phyloP scores from a whole-genome alignment of 257 asterid genomes.

The Lavandula angustifolia region DNA sequence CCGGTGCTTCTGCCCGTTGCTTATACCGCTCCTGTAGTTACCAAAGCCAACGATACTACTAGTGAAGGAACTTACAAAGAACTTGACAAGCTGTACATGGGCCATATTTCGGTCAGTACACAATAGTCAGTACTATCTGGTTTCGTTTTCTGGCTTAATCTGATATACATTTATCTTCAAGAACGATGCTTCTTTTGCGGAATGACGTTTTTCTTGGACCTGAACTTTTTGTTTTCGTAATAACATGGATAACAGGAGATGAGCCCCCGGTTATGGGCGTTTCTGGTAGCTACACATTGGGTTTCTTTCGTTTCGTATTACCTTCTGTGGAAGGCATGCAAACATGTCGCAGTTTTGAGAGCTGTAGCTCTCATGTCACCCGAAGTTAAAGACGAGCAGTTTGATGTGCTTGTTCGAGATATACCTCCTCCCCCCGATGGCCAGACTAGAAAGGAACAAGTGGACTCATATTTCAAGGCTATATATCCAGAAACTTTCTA shows the following conservation, averaged over 20 bases:
- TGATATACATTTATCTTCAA: background rate
- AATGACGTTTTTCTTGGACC: background rate
- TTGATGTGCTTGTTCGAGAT: slow-evolving; percentile 81
- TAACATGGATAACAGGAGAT: slow-evolving; percentile 43
- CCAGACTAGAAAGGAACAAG: slow-evolving; percentile 78
- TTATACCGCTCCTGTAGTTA: slow-evolving; percentile 46
- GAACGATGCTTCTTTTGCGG: background rate
- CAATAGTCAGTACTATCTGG: background rate
- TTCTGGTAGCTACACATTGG: slow-evolving; percentile 57
- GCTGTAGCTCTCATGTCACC: slow-evolving; percentile 77
- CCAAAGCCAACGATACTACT: slow-evolving; percentile 45
- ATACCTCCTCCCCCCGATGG: slow-evolving; percentile 55
- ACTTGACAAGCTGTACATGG: slow-evolving; percentile 81
- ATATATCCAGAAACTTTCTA: slow-evolving; percentile 86
- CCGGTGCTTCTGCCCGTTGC: slow-evolving; percentile 84
- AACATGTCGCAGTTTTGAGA: slow-evolving; percentile 61
- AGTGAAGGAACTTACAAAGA: slow-evolving; percentile 67
- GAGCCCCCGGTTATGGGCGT: slow-evolving; percentile 78
- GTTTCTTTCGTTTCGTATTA: slow-evolving; percentile 61
- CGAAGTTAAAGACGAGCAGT: slow-evolving; percentile 67
- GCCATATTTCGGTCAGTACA: slow-evolving; percentile 61
- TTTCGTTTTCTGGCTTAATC: background rate
- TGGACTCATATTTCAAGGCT: slow-evolving; percentile 68
- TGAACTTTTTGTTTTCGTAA: background rate
- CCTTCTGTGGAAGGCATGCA: slow-evolving; percentile 85